These are phyloP conservation scores for Pachysandra terminalis DNA, from an alignment of 164 flowering plant species.

Conservation along the genomic window DNA sequence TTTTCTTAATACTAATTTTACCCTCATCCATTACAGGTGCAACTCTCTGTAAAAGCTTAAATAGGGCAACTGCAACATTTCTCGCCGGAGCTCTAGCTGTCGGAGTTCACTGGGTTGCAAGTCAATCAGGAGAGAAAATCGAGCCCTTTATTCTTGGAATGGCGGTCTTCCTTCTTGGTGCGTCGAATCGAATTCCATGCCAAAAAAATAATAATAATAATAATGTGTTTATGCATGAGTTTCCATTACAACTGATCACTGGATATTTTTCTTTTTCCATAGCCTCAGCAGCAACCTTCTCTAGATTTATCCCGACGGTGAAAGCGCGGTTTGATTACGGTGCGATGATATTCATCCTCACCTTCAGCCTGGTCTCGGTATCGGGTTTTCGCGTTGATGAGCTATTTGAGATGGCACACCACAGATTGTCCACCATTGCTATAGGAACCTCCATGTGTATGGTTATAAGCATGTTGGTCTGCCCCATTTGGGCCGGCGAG, in stretches of 20 bases:
- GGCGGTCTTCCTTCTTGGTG: constrained; percentile 68
- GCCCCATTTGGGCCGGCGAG: constrained; percentile 79
- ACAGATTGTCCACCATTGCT: constrained; percentile 61
- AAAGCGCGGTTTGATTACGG: constrained; percentile 79
- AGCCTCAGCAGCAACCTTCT: constrained; percentile 75
- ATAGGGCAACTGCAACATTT: constrained; percentile 56
- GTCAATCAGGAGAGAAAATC: constrained; percentile 39
- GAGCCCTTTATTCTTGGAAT: constrained; percentile 60
- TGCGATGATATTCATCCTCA: constrained; percentile 68
- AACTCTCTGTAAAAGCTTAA: constrained; percentile 52
- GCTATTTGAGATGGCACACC: constrained; percentile 47
- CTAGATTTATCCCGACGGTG: constrained; percentile 66
- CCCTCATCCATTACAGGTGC: constrained; percentile 47
- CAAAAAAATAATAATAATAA: no score
- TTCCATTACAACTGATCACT: not conserved
- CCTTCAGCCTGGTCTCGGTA: constrained; percentile 73
- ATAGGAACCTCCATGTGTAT: constrained; percentile 66
- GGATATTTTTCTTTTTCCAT: constrained; percentile 1
- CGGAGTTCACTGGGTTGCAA: constrained; percentile 64
- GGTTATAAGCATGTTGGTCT: constrained; percentile 44
- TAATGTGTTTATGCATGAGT: not conserved
- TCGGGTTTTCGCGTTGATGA: constrained; percentile 70
- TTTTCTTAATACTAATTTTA: not conserved
- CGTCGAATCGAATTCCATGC: not conserved
- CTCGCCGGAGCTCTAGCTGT: constrained; percentile 64